phyloP scores from a whole-genome alignment of 2,329 filamentous ascomycete species.

The Penicillium sp. region DNA sequence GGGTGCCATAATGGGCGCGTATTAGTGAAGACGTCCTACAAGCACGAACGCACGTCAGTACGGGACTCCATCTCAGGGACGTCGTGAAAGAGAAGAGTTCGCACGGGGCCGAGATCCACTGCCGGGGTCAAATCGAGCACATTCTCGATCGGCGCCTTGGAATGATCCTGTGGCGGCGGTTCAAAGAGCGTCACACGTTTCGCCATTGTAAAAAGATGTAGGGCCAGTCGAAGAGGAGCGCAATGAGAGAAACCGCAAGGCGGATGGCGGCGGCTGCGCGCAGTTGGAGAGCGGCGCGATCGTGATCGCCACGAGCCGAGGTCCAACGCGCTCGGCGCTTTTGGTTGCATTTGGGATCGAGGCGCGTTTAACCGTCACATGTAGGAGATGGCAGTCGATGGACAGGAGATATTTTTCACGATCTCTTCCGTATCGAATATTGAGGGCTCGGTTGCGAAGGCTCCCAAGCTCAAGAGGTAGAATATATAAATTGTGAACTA shows the following conservation, averaged over 20 bases:
- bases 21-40: slow-evolving; percentile 88
- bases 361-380: no score
- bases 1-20: slow-evolving; percentile 89
- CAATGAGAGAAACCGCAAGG: slow-evolving; percentile 2
- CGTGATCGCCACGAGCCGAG: slow-evolving; percentile 18
- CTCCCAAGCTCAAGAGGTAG: no score
- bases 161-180: slow-evolving; percentile 68
- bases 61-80: not conserved
- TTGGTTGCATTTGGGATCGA: no score
- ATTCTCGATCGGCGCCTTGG: slow-evolving; percentile 81
- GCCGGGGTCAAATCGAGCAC: slow-evolving; percentile 81
- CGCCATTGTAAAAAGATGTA: slow-evolving; percentile 21
- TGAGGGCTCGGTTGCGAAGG: no score
- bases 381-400: no score
- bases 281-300: no score
- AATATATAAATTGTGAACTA: no score
- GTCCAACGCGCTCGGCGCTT: slow-evolving; percentile 10
- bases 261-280: slow-evolving; percentile 15
- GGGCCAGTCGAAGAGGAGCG: not conserved
- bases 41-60: slow-evolving; percentile 1
- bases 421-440: no score
- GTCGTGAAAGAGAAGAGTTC: slow-evolving; percentile 24
- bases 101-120: slow-evolving; percentile 57
- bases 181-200: slow-evolving; percentile 63
- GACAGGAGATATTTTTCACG: no score